Evolutionary conservation across 2,329 filamentous ascomycete genomes (phyloP).

Genomic region (Gyromitra esculenta): DNA sequence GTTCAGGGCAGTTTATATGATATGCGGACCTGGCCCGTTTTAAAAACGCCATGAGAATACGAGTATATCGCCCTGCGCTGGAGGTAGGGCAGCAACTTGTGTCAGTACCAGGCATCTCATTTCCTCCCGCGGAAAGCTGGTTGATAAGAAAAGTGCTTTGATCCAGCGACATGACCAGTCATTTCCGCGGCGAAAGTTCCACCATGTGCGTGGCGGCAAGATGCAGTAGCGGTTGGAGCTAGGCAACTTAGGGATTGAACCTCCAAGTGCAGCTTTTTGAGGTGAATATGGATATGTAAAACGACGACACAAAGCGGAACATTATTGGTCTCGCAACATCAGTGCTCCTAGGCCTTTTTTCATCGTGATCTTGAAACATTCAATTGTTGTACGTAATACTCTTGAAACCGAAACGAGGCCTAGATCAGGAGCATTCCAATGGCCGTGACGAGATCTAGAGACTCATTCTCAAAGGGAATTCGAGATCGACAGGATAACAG

Average conservation of each 20-base stretch:
- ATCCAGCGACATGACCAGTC: slow-evolving; percentile 24
- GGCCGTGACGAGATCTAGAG: not conserved
- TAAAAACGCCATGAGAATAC: too few species aligned
- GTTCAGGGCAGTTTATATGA: too few species aligned
- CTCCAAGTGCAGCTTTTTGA: slow-evolving; percentile 15
- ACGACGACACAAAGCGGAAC: slow-evolving; percentile 6
- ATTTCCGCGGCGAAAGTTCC: slow-evolving; percentile 17
- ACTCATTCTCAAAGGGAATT: not conserved
- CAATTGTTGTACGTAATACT: slow-evolving; percentile 21
- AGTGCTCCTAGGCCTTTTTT: not conserved
- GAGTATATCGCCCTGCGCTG: slow-evolving; percentile 35
- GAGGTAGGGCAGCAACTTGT: slow-evolving; percentile 13
- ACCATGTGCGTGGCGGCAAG: slow-evolving; percentile 13
- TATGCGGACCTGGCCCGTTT: too few species aligned
- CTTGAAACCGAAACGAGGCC: not conserved
- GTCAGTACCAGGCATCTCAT: slow-evolving; percentile 36
- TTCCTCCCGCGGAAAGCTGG: slow-evolving; percentile 31
- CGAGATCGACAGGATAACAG: not conserved
- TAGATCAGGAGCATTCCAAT: not conserved
- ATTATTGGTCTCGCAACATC: slow-evolving; percentile 8
- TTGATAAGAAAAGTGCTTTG: slow-evolving; percentile 11
- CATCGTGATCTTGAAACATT: not conserved
- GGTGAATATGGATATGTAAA: slow-evolving; percentile 16
- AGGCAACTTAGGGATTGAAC: not conserved
- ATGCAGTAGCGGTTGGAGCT: slow-evolving; percentile 5